Evolutionary conservation across 2,329 filamentous ascomycete species (phyloP).

Genomic region (Fusarium sp.): DNA sequence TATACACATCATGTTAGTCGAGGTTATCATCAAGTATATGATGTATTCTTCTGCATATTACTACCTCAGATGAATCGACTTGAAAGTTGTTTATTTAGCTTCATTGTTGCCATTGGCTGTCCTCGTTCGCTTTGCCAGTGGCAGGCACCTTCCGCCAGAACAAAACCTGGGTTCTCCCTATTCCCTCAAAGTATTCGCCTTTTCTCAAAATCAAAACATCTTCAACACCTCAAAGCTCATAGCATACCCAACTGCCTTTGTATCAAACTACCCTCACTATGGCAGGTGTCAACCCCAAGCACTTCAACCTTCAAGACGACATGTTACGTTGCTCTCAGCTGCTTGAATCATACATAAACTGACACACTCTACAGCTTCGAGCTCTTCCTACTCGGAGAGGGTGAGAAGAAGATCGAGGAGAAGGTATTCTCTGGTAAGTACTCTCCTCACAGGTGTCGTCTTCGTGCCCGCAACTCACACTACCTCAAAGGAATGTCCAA

Average conservation of each 20-base stretch:
- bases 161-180: background rate
- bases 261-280: conserved; percentile 43
- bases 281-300: conserved; percentile 57
- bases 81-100: background rate
- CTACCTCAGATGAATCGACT: background rate
- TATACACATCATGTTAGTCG: background rate
- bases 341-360: conserved; percentile 30
- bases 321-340: conserved; percentile 51
- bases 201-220: background rate
- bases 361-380: conserved; percentile 78
- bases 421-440: conserved; percentile 89
- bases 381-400: conserved; percentile 88
- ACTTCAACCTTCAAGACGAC: conserved; percentile 57
- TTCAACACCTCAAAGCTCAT: background rate
- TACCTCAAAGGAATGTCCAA: conserved; percentile 81
- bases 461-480: conserved; percentile 5
- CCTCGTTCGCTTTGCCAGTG: conserved; percentile 26
- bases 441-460: background rate
- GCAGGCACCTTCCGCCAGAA: background rate
- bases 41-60: background rate
- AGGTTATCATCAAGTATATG: background rate
- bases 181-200: background rate
- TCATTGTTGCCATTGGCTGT: background rate
- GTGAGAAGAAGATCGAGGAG: conserved; percentile 94
- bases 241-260: background rate